Base-by-base conservation (phyloP, 257 asterid species). In the Ballota nigra region DNA sequence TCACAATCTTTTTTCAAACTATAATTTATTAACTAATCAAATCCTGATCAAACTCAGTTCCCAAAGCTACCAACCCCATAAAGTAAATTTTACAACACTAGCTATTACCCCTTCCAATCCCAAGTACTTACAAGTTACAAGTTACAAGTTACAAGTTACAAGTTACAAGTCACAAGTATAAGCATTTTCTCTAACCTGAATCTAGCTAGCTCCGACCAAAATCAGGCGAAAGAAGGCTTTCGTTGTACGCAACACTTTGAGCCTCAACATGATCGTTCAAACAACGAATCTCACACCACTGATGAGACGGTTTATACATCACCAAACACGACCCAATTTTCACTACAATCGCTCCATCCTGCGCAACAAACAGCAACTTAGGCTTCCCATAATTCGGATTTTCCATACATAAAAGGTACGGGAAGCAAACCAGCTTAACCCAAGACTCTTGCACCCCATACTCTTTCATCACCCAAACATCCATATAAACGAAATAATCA, bases 401-500 rank as follows among this genome's bases (percentile, higher is more conserved):
- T 41, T 28, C 33, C 40, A 0, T 19, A 61, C 7, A 13, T 3
- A 9, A 34, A 33, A 36, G 20, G 23, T 10, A 52, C 1, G 79
- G 31, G 5, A 81, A 11, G 1, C 73, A 24, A 4, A 51, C 70
- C 52, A 81, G 22, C 43, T 73, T 81, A 20, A 41, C 62, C 86
- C 88, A 84, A 6, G 86, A 80, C 8, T 76, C 80, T 15, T 1
- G 56, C 18, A 60, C 74, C 6, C 83, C 82, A 31, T 80, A 72
- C 66, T 78, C 79, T 51, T 69, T 75, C 85, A 83, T 63, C 77
- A 71, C 70, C 88, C 88, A 84, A 45, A 84, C 55, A 70, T 78
- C 79, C 70, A 36, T 22, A 22, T 71, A 24, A 5, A 12, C 6
- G 16, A 22, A 0, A 55, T 60, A 60, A 18, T 73, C 22, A 18